These are phyloP conservation scores for Vicia sativa DNA, from an alignment of 306 rosid species.

Conservation along the genomic window DNA sequence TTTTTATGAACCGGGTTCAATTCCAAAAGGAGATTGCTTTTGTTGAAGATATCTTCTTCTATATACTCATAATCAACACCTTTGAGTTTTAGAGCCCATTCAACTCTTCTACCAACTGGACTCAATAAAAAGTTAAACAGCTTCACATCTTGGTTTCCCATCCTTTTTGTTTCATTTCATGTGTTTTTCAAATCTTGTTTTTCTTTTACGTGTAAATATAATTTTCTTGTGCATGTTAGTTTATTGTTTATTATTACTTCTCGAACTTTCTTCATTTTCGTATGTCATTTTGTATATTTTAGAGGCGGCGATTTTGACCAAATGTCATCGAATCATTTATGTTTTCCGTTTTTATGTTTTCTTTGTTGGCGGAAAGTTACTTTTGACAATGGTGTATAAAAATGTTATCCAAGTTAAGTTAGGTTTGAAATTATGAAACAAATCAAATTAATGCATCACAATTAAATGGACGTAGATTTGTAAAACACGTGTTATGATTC, in stretches of 20 bases:
- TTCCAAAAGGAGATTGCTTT: conserved; percentile 42
- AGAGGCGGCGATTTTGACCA: conserved; percentile 28
- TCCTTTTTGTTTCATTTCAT: not conserved
- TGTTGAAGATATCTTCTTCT: conserved; percentile 53
- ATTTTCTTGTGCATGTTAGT: not conserved
- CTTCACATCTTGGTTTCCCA: conserved; percentile 43
- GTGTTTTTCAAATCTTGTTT: not conserved
- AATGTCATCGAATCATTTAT: conserved; percentile 9
- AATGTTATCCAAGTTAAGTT: not conserved
- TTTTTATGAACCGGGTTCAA: conserved; percentile 48
- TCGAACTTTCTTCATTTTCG: not conserved
- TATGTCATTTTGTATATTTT: not conserved
- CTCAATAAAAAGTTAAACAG: conserved; percentile 37
- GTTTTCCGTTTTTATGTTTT: not conserved
- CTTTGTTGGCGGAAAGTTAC: not conserved
- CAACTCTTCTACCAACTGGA: conserved; percentile 42
- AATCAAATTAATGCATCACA: not conserved
- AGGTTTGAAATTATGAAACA: not conserved
- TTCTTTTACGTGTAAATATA: not conserved
- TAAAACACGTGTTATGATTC: too few species aligned
- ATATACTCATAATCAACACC: conserved; percentile 42
- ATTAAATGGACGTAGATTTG: too few species aligned
- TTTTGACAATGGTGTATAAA: not conserved
- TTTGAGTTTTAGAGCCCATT: conserved; percentile 40
- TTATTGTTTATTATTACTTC: not conserved